Conservation (phyloP, 352 stramenopile genomes). For the Phytophthora pistaciae region DNA sequence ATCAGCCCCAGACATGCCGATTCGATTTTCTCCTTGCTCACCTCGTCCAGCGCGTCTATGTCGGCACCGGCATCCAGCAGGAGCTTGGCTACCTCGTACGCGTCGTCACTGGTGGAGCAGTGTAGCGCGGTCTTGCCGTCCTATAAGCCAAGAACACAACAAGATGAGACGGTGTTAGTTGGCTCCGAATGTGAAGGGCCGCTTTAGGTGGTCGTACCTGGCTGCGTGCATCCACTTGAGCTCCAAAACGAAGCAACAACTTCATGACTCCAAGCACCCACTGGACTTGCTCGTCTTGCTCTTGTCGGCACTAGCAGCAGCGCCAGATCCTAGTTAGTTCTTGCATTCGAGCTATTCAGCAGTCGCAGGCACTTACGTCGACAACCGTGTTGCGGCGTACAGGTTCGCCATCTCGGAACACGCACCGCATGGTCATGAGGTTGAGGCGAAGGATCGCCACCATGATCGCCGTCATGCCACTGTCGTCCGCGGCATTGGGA, state of each 20-base stretch:
- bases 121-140: conserved; percentile 39
- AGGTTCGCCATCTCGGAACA: conserved; percentile 19
- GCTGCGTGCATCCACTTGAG: conserved; percentile 18
- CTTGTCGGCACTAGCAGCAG: conserved; percentile 21
- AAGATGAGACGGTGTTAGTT: background rate
- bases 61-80: conserved; percentile 21
- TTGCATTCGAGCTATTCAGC: too few relatives aligned
- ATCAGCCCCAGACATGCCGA: background rate
- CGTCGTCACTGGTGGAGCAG: conserved; percentile 28
- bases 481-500: conserved; percentile 23
- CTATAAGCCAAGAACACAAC: conserved; percentile 4
- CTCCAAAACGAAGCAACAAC: conserved; percentile 19
- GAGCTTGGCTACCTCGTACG: conserved; percentile 33
- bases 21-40: conserved; percentile 6
- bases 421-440: conserved; percentile 35
- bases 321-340: too few relatives aligned
- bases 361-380: conserved; percentile 18
- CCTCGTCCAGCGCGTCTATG: conserved; percentile 25
- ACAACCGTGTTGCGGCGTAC: conserved; percentile 33
- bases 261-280: conserved; percentile 12
- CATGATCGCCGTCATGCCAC: conserved; percentile 37
- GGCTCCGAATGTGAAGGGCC: background rate
- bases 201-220: conserved; percentile 14
- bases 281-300: conserved; percentile 14
- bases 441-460: conserved; percentile 34